Evolutionary conservation across 345 rosid species (phyloP), one percentile per base, ranked within the genome.

Genomic region (Ceriops zippeliana): DNA sequence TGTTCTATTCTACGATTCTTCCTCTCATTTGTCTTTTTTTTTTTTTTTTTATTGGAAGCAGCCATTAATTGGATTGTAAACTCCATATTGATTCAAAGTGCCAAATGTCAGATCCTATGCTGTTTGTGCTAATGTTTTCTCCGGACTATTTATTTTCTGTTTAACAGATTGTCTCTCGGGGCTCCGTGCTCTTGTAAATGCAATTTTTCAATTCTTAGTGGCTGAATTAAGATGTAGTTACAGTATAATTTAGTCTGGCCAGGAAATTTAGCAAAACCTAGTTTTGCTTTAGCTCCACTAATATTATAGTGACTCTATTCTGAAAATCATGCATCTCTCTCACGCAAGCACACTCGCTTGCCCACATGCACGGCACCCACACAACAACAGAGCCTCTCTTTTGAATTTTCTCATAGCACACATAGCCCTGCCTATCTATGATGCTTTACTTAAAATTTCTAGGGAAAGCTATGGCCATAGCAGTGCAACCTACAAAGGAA

Each of bases 391-490:
- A 42, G 49, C 49, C 49, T 42, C 16, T 42, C 49, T 42, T 13
- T 9, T 42, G 5, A 42, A 42, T 15, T 42, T 38, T 42, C 17
- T 13, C 15, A 42, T 13, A 3, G 49, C 49, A 42, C 49, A 13
- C 1, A 42, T 13, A 22, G 27, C 17, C 7, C 61, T 32, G 17
- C 56, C 54, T 20, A n/a, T 42, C 15, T 46, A 24, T 58, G 24
- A 1, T 60, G 60, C 20, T 69, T 10, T 49, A 1, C 59, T 34
- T 16, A 21, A 65, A 72, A 27, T 22, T 75, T 73, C 61, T 54
- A 87, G 96, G 96, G 60, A 81, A 83, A 78, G 81, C 82, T 47
- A 85, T 83, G 90, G 87, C 91, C 13, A 80, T 87, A 67, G 87
- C 89, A 0, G 80, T 85, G 77, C 89, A 85, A 78, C 86, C 86